These are phyloP conservation scores for Ophiostoma ips DNA, from an alignment of 2,329 filamentous ascomycete genomes.

Conservation along the genomic window DNA sequence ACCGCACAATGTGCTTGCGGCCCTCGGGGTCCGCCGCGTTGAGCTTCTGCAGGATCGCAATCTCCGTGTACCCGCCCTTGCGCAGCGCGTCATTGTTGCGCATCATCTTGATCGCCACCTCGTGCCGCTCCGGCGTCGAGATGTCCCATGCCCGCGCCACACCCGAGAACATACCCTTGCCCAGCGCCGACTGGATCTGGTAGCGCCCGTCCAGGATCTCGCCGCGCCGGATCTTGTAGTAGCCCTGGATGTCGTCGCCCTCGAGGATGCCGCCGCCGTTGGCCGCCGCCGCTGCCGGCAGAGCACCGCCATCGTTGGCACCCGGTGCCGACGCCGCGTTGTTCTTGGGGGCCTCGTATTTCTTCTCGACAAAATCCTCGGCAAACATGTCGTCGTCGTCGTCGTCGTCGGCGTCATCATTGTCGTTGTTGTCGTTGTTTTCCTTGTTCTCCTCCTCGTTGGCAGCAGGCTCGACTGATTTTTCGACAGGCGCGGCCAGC, in stretches of 20 bases:
- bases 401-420: conserved; percentile 7
- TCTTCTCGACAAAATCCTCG: conserved; percentile 57
- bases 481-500: conserved; percentile 14
- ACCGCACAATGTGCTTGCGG: conserved; percentile 80
- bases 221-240: conserved; percentile 88
- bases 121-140: conserved; percentile 47
- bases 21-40: conserved; percentile 75
- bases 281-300: conserved; percentile 34
- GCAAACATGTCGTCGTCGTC: conserved; percentile 84
- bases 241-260: conserved; percentile 87
- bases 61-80: conserved; percentile 88
- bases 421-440: neutral
- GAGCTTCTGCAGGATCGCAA: conserved; percentile 80
- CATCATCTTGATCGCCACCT: conserved; percentile 97
- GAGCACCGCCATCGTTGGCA: conserved; percentile 20
- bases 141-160: conserved; percentile 82
- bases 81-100: conserved; percentile 87
- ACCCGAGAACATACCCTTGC: conserved; percentile 91
- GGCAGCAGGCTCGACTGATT: conserved; percentile 14
- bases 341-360: conserved; percentile 34
- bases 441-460: neutral
- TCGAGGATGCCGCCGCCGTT: conserved; percentile 67
- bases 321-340: conserved; percentile 22
- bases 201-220: conserved; percentile 84
- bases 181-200: conserved; percentile 73